Percentiles rank a stretch among this genome's conserved stretches.
Evolutionary conservation across 129 eudicot genomes (phyloP).

Genomic region (Ambrosia artemisiifolia): DNA sequence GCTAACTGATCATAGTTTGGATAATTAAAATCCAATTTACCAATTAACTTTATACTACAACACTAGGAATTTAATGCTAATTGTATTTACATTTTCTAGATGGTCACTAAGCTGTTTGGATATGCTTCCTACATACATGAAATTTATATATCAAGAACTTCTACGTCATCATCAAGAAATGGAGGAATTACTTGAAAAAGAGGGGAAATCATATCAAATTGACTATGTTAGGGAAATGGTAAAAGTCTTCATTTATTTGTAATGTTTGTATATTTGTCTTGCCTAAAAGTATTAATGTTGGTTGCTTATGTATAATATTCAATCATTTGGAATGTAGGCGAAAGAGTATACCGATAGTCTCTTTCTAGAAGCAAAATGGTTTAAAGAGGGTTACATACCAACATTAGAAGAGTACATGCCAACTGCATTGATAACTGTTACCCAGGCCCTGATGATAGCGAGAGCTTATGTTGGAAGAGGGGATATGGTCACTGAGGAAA

Average conservation of each 20-base stretch:
- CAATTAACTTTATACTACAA: too few species aligned
- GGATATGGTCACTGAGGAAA: neutral
- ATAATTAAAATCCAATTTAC: too few species aligned
- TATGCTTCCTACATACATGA: conserved; percentile 5
- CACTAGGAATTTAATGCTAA: neutral
- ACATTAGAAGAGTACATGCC: conserved; percentile 41
- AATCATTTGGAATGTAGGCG: neutral
- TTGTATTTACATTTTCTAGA: conserved; percentile 5
- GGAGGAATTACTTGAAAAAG: conserved; percentile 19
- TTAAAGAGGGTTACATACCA: neutral
- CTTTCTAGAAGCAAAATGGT: too few species aligned
- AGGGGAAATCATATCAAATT: conserved; percentile 20
- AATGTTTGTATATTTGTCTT: neutral
- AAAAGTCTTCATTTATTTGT: too few species aligned
- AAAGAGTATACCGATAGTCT: conserved; percentile 6
- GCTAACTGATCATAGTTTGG: too few species aligned
- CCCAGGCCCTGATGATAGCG: conserved; percentile 8
- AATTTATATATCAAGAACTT: conserved; percentile 24
- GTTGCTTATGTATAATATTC: neutral
- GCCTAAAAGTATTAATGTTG: neutral
- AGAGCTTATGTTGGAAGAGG: conserved; percentile 33
- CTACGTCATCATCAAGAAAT: conserved; percentile 20
- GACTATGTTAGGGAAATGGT: conserved; percentile 27
- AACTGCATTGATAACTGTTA: conserved; percentile 11
- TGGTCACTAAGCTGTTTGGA: conserved; percentile 35